These are phyloP conservation scores for Infundibulicybe gibba DNA, from an alignment of 768 basidiomycete species.

Conservation along the genomic window DNA sequence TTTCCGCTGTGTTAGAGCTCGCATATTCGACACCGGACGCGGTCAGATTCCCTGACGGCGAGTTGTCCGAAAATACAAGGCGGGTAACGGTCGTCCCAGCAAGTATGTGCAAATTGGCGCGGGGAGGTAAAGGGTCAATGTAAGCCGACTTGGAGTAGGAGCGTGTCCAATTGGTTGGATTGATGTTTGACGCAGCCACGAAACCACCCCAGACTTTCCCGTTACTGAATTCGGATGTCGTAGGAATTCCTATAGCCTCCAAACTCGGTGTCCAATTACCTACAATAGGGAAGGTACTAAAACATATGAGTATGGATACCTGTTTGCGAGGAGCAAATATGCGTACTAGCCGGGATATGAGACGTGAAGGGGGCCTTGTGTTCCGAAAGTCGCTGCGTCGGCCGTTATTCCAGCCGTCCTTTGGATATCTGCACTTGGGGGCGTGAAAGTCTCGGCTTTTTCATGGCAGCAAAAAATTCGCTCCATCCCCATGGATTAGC, in stretches of 20 bases:
- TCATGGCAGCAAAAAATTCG: conserved; percentile 34
- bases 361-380: conserved; percentile 35
- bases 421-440: conserved; percentile 35
- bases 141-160: conserved; percentile 58
- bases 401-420: conserved; percentile 35
- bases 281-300: conserved; percentile 45
- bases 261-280: conserved; percentile 55
- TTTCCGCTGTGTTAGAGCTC: conserved; percentile 7
- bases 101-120: conserved; percentile 61
- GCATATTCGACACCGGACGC: conserved; percentile 52
- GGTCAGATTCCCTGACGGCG: conserved; percentile 32
- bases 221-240: conserved; percentile 37
- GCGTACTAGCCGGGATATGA: conserved; percentile 18
- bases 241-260: conserved; percentile 37
- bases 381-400: conserved; percentile 39
- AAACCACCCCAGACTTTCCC: conserved; percentile 48
- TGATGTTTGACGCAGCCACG: conserved; percentile 57
- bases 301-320: conserved; percentile 31
- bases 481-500: conserved; percentile 39
- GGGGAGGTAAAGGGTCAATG: conserved; percentile 58
- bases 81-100: conserved; percentile 57
- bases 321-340: background rate
- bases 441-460: conserved; percentile 49
- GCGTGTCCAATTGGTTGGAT: conserved; percentile 57
- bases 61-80: conserved; percentile 32